phyloP scores from a whole-genome alignment of 352 stramenopile genomes.

The Phytophthora crassamura region DNA sequence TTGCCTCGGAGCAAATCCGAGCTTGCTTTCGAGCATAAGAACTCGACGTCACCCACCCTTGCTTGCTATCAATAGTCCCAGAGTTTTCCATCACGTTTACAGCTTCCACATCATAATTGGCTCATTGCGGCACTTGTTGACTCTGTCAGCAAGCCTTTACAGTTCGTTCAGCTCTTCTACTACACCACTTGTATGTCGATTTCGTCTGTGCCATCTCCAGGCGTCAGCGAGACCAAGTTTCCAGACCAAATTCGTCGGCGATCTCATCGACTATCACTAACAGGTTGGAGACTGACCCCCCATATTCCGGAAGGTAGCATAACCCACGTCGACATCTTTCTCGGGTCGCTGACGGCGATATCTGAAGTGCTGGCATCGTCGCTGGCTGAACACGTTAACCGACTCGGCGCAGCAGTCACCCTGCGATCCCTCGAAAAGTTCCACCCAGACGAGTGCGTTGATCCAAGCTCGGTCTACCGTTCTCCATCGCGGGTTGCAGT shows the following conservation, averaged over 20 bases:
- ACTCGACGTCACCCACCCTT: background rate
- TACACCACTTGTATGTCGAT: background rate
- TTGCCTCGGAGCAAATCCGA: too few relatives aligned
- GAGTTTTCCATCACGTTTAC: background rate
- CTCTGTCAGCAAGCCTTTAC: too few relatives aligned
- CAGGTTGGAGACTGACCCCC: slow-evolving; percentile 8
- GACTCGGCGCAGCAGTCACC: slow-evolving; percentile 60
- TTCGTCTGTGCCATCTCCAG: background rate
- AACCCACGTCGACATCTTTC: slow-evolving; percentile 90
- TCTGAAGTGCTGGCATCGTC: slow-evolving; percentile 92
- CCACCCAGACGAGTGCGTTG: slow-evolving; percentile 32
- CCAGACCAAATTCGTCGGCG: slow-evolving; percentile 1
- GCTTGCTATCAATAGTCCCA: slow-evolving; percentile 13
- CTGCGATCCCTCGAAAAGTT: slow-evolving; percentile 92
- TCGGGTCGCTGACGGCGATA: slow-evolving; percentile 94
- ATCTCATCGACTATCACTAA: slow-evolving; percentile 16
- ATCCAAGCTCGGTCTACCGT: slow-evolving; percentile 34
- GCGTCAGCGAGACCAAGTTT: background rate
- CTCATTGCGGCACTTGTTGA: background rate
- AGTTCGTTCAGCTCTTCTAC: too few relatives aligned
- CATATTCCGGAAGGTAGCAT: slow-evolving; percentile 19
- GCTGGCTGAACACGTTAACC: slow-evolving; percentile 73
- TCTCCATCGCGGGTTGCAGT: slow-evolving; percentile 53
- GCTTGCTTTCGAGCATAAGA: too few relatives aligned
- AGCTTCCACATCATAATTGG: background rate